Evolutionary conservation across 2,329 filamentous ascomycete genomes (phyloP), one percentile per base, ranked within the genome.

Genomic region (Ophiocordyceps camponoti-rufipedis): DNA sequence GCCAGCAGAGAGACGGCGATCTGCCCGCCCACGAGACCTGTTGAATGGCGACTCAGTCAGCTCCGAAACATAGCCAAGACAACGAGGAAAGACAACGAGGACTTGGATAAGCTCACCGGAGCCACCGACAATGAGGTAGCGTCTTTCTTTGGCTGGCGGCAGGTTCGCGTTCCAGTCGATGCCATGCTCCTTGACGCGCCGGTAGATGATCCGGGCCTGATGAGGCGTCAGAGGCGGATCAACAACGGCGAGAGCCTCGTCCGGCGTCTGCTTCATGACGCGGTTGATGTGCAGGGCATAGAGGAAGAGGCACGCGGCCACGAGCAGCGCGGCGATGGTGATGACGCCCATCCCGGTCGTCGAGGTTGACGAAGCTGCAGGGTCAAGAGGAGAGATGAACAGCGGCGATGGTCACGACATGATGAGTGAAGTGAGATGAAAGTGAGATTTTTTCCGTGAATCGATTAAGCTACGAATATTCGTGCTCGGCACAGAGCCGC

Each of bases 1-100:
- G 64, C 62, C 10, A 76, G 60, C 9, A 77, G 66, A 48, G 74
- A 69, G 9, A 68, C 58, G 11, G 73, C 67, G 32, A 77, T 69
- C 55, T 68, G 70, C 31, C 71, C 67, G 4, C 73, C 74, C 2
- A 77, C 69, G 31, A 75, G 65, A 5, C 72, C 71, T 72, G 28
- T 28, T 19, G 5, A 13, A 18, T 11, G 23, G 42, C 31, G 32
- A 18, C 42, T 19, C 29, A 23, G 29, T 6, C 2, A 3, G 23
- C 23, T 23, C 23, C 23, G 23, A 5, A 23, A 3, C 3, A 5
- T 23, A 23, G 23, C 23, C 23, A 23, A 23, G 23, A 23, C 23
- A 23, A 3, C 23, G 23, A 5, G n/a, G n/a, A n/a, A n/a, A n/a
- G n/a, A n/a, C n/a, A n/a, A 23, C 23, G 23, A 23, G 3, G 23